These are phyloP conservation scores for Gardenia jasminoides DNA, from an alignment of 257 asterid genomes.

Conservation along the genomic window DNA sequence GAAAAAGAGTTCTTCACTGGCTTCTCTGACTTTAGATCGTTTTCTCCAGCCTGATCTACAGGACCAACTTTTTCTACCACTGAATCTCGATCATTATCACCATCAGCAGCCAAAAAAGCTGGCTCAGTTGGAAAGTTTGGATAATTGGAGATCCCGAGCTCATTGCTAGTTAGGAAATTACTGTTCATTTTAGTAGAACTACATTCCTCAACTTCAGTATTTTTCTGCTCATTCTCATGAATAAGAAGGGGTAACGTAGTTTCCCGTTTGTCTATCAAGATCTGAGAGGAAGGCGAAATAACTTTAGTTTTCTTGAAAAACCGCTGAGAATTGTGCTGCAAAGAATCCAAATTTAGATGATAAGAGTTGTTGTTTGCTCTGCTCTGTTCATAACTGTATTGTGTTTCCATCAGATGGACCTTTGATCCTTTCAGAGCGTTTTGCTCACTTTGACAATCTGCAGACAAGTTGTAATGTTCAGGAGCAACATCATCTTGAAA, in stretches of 20 bases:
- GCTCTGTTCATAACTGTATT: conserved; percentile 25
- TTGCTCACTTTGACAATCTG: conserved; percentile 25
- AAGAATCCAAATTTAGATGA: conserved; percentile 66
- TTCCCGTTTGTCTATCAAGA: conserved; percentile 31
- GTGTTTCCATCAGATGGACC: conserved; percentile 51
- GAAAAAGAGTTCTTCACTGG: conserved; percentile 24
- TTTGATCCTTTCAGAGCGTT: conserved; percentile 27
- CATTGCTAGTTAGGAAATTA: conserved; percentile 24
- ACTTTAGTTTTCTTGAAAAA: conserved; percentile 45
- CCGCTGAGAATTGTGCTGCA: conserved; percentile 50
- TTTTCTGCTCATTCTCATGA: conserved; percentile 14
- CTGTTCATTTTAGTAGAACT: conserved; percentile 18
- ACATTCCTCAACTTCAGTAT: conserved; percentile 16
- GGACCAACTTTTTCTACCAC: conserved; percentile 18
- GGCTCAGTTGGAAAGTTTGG: conserved; percentile 17
- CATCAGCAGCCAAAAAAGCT: conserved; percentile 6
- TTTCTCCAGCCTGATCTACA: conserved; percentile 15
- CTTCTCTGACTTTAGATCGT: conserved; percentile 22
- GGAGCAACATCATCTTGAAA: conserved; percentile 13
- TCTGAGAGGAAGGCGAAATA: conserved; percentile 23
- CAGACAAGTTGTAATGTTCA: conserved; percentile 14
- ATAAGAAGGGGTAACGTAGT: conserved; percentile 6
- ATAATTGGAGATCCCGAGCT: conserved; percentile 12
- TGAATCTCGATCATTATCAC: conserved; percentile 4
- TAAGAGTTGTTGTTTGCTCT: conserved; percentile 34